phyloP scores from a whole-genome alignment of 257 asterid species.

The Cruciata laevipes region DNA sequence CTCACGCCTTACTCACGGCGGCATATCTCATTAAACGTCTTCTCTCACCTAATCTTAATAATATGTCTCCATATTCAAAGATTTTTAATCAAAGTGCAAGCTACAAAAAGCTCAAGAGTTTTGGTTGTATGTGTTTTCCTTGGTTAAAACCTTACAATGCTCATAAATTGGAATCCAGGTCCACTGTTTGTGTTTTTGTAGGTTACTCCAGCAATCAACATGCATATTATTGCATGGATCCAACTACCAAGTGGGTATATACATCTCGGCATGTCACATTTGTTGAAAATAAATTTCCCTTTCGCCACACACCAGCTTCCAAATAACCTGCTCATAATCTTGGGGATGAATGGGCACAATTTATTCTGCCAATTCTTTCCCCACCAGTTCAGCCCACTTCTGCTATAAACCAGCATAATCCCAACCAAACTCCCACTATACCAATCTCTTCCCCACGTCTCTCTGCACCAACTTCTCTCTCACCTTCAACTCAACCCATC shows the following conservation, averaged over 20 bases:
- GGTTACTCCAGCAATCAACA: not conserved
- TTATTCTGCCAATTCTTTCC: not conserved
- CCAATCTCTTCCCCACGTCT: too few relatives aligned
- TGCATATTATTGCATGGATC: not conserved
- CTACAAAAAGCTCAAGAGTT: not conserved
- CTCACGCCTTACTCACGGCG: not conserved
- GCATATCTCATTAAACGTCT: not conserved
- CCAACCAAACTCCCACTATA: too few relatives aligned
- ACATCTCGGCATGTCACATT: not conserved
- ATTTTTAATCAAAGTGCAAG: too few relatives aligned
- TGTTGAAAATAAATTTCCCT: not conserved
- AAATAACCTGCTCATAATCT: not conserved
- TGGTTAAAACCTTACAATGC: not conserved
- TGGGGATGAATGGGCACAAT: too few relatives aligned
- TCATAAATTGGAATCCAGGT: not conserved
- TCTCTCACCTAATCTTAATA: not conserved
- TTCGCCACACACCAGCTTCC: not conserved
- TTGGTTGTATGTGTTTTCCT: not conserved
- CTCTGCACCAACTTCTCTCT: too few relatives aligned
- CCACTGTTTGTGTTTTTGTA: constrained; percentile 4
- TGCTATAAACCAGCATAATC: not conserved
- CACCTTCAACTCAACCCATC: not conserved
- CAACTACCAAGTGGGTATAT: not conserved
- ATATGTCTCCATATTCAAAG: not conserved
- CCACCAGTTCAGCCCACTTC: too few relatives aligned